A percentile compares a stretch with the other conserved stretches of the same genome.
phyloP scores from a whole-genome alignment of 2,329 filamentous ascomycete species.

The Pyrenophora tritici-repentis region DNA sequence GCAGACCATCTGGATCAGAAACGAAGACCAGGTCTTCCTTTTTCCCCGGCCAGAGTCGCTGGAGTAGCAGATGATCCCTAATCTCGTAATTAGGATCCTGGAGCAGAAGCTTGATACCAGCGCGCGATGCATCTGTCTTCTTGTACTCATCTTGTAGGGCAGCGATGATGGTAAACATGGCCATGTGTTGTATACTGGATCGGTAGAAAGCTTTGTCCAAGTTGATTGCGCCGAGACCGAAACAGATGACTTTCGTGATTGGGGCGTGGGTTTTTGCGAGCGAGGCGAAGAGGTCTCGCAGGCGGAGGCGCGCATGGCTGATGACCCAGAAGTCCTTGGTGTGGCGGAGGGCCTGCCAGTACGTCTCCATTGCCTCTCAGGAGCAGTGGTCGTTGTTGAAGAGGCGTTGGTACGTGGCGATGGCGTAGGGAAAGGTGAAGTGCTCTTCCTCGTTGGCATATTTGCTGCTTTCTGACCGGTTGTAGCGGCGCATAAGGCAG shows the following conservation, averaged over 20 bases:
- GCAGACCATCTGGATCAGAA: conserved; percentile 22
- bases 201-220: conserved; percentile 1
- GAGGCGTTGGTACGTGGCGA: neutral
- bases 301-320: neutral
- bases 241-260: conserved; percentile 18
- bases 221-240: conserved; percentile 17
- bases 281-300: neutral
- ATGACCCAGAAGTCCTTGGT: conserved; percentile 2
- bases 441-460: neutral
- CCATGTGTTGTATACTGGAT: conserved; percentile 20
- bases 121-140: neutral
- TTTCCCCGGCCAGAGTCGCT: neutral
- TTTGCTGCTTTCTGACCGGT: neutral
- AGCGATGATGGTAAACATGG: conserved; percentile 16
- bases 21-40: conserved; percentile 5
- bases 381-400: neutral
- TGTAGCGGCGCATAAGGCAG: neutral
- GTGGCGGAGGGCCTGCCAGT: neutral
- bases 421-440: conserved; percentile 1
- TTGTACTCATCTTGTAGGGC: conserved; percentile 3
- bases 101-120: conserved; percentile 13
- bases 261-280: neutral
- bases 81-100: conserved; percentile 25
- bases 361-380: neutral
- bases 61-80: too few relatives aligned